Evolutionary conservation across 345 rosid species (phyloP).

Genomic region (Rhodamnia rubescens): DNA sequence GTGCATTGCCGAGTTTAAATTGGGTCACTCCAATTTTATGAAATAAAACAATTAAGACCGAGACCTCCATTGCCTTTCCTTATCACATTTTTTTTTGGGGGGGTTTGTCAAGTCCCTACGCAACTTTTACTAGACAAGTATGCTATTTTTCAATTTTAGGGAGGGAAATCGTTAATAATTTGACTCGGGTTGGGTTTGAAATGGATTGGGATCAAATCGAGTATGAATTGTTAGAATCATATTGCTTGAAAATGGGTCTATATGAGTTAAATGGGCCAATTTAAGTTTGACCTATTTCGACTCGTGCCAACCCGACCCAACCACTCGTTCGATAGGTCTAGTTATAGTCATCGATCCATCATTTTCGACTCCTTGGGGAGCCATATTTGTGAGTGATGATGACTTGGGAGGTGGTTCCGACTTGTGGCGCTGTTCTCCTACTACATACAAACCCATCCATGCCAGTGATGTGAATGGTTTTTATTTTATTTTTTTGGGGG

Average conservation of each 20-base stretch:
- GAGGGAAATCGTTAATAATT: not conserved
- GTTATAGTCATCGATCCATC: not conserved
- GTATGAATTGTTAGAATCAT: not conserved
- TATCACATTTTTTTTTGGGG: not conserved
- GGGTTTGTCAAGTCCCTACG: not conserved
- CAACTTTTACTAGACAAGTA: rapidly evolving
- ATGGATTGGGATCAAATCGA: not conserved
- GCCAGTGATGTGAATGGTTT: rapidly evolving
- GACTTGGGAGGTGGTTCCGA: not conserved
- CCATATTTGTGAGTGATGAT: not conserved
- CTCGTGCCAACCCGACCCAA: not conserved
- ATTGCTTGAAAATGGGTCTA: not conserved
- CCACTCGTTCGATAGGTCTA: not conserved
- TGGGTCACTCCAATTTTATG: not conserved
- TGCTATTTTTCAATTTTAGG: rapidly evolving
- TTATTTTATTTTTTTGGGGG: too few species aligned
- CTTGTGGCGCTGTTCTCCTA: not conserved
- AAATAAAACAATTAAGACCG: not conserved
- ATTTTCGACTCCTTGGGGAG: not conserved
- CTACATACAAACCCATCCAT: not conserved
- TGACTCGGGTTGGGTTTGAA: not conserved
- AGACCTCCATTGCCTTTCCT: rapidly evolving
- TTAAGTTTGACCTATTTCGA: not conserved
- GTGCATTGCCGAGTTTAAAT: not conserved
- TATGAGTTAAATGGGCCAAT: not conserved